A percentile compares a stretch with the other conserved stretches of the same genome.
These are phyloP conservation scores for Albugo laibachii DNA, from an alignment of 352 stramenopile genomes.

Conservation along the genomic window DNA sequence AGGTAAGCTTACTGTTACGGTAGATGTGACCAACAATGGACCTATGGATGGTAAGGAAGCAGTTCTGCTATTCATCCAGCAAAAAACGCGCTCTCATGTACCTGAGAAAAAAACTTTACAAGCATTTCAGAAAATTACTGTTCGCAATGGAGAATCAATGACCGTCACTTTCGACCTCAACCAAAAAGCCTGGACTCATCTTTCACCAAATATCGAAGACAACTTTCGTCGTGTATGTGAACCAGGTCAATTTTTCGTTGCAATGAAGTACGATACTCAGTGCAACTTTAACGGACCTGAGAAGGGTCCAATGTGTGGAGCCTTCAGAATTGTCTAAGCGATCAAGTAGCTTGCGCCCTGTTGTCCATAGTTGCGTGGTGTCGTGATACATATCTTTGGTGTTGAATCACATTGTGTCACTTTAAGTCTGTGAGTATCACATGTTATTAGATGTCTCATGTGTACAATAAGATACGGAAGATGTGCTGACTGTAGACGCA, in stretches of 20 bases:
- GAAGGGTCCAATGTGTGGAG: too few relatives aligned
- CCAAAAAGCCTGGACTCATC: slow-evolving; percentile 29
- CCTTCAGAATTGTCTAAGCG: too few relatives aligned
- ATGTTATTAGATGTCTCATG: too few relatives aligned
- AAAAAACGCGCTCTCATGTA: slow-evolving; percentile 7
- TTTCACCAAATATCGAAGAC: slow-evolving; percentile 13
- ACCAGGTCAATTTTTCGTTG: slow-evolving; percentile 30
- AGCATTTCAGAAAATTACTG: slow-evolving; percentile 23
- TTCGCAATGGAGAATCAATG: slow-evolving; percentile 11
- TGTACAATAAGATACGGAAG: too few relatives aligned
- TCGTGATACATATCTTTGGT: too few relatives aligned
- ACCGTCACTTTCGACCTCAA: slow-evolving; percentile 27
- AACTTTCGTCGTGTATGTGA: slow-evolving; percentile 22
- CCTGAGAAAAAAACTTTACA: slow-evolving; percentile 17
- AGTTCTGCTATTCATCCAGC: slow-evolving; percentile 18
- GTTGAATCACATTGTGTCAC: too few relatives aligned
- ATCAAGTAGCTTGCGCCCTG: too few relatives aligned
- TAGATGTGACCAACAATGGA: slow-evolving; percentile 16
- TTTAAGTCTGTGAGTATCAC: too few relatives aligned
- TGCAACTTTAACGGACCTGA: slow-evolving; percentile 17
- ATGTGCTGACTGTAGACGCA: too few relatives aligned
- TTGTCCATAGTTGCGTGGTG: too few relatives aligned
- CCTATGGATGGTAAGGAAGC: slow-evolving; percentile 19
- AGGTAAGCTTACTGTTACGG: slow-evolving; percentile 13
- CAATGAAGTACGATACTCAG: slow-evolving; percentile 36